Conservation (phyloP, 2,329 filamentous ascomycete genomes). For the Chalaropsis ovoidea region DNA sequence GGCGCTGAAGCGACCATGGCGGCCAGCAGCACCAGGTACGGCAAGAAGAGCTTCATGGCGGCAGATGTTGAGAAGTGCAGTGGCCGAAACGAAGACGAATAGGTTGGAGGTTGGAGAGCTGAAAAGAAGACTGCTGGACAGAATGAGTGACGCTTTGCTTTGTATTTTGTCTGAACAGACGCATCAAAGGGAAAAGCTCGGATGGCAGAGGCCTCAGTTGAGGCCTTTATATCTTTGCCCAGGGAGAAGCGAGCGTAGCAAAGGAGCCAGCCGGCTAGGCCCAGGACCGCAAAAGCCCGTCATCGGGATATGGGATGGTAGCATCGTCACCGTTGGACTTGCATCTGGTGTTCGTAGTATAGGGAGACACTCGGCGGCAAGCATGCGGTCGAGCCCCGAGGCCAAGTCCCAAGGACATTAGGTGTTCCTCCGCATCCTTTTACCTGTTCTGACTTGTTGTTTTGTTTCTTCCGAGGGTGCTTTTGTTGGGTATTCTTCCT, state of each 20-base stretch:
- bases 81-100: too few species aligned
- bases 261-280: background rate
- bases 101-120: background rate
- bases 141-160: background rate
- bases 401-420: background rate
- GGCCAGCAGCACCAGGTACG: slow-evolving; percentile 29
- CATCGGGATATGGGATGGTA: background rate
- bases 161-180: background rate
- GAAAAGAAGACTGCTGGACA: background rate
- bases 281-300: background rate
- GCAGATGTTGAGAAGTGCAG: background rate
- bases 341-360: background rate
- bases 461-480: background rate
- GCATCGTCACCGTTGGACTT: background rate
- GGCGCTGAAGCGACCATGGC: slow-evolving; percentile 29
- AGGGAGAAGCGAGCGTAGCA: background rate
- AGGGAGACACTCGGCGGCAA: background rate
- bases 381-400: background rate
- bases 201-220: background rate
- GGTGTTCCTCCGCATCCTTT: background rate
- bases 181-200: too few species aligned
- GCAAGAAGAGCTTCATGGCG: slow-evolving; percentile 32
- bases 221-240: background rate
- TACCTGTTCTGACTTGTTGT: background rate
- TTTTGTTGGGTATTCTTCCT: background rate